Evolutionary conservation across 108 stramenopile species (phyloP), one percentile per base, ranked within the genome.

Genomic region (Phaeodactylum tricornutum): DNA sequence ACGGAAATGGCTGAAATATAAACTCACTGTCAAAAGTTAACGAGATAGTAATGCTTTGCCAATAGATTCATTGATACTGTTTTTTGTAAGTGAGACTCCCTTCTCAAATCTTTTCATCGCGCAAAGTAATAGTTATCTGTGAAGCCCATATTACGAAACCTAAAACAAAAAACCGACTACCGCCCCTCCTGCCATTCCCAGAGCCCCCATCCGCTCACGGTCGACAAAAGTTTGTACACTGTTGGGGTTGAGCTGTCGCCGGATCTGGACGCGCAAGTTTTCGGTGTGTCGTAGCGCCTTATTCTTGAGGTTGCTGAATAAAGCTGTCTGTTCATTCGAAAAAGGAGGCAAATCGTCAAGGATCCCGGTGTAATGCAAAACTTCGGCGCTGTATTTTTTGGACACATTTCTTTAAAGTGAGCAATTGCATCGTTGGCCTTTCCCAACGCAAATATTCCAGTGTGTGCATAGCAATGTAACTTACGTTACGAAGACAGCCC

Each of bases 401-500:
- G 6, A 22, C 14, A 16, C 36, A 24, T 16, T 14, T 1, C 11
- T 16, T n/a, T n/a, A 32, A 3, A 8, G 16, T 24, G 25, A 0
- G 38, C 35, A 34, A 36, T 36, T 57, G 32, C 33, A 45, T 27
- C 29, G 17, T 6, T 0, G 9, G 11, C 16, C 15, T 54, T 11
- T 25, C n/a, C 25, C 7, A 17, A 1, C 23, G 9, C 1, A 7
- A 27, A n/a, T 17, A 33, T 8, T 11, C 4, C 20, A 5, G 41
- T 51, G n/a, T 1, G 14, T 42, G 7, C 15, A 17, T n/a, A 14
- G 20, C 7, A 26, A 19, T n/a, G 1, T 26, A 35, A 65, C 70
- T 61, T 40, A 73, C 61, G 70, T 71, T 23, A 77, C 49, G 56
- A 69, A 77, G 33, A 62, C 59, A n/a, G 71, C 71, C 11, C 67